Percentiles rank a stretch among this genome's conserved stretches.
Evolutionary conservation across 2,329 filamentous ascomycete genomes (phyloP).

Genomic region (Hortaea werneckii): DNA sequence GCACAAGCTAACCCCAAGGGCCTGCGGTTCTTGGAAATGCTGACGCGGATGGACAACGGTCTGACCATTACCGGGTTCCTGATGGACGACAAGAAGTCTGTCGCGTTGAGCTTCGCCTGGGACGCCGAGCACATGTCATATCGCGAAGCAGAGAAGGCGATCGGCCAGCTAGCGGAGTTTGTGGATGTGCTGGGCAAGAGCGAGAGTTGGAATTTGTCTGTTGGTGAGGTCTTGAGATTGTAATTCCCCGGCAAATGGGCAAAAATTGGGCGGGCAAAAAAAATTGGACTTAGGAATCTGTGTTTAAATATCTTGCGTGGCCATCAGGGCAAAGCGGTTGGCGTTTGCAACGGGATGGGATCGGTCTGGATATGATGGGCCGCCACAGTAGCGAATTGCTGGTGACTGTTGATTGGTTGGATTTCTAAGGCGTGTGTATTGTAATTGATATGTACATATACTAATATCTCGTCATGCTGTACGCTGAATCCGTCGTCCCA

Average conservation of each 20-base stretch:
- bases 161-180: conserved; percentile 15
- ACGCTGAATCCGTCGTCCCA: too few species aligned
- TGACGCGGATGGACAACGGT: conserved; percentile 25
- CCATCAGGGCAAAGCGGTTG: too few species aligned
- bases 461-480: too few species aligned
- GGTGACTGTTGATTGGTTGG: too few species aligned
- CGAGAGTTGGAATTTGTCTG: conserved; percentile 17
- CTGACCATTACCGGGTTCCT: conserved; percentile 24
- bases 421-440: too few species aligned
- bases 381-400: too few species aligned
- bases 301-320: too few species aligned
- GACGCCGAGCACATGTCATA: conserved; percentile 23
- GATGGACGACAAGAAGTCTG: conserved; percentile 21
- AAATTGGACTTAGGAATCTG: too few species aligned
- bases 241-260: not conserved
- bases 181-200: conserved; percentile 18
- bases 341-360: too few species aligned
- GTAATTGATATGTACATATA: too few species aligned
- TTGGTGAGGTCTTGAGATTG: conserved; percentile 17
- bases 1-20: conserved; percentile 16
- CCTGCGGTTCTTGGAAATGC: conserved; percentile 21
- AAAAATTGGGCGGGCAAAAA: too few species aligned
- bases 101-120: conserved; percentile 22
- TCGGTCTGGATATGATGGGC: too few species aligned
- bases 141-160: conserved; percentile 17